Percentiles rank a stretch among this genome's conserved stretches.
Conservation (phyloP, 345 rosid species). For the Bruguiera parviflora region DNA sequence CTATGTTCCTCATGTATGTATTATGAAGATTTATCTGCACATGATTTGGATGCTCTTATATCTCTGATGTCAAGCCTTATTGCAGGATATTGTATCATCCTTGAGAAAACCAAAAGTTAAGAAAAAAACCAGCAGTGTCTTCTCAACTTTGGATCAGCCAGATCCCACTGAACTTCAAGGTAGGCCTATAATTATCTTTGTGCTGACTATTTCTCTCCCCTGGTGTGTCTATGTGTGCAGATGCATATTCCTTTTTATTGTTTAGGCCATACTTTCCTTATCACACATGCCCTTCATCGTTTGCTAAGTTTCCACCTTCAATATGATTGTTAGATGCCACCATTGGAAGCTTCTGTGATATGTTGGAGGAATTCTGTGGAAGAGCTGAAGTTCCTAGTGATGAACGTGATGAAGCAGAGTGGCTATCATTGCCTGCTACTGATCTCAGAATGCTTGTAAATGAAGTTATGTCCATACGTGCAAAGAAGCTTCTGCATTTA, state of each 20-base stretch:
- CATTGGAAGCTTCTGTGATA: conserved; percentile 60
- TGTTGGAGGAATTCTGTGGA: conserved; percentile 74
- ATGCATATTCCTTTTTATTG: background rate
- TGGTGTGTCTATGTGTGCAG: background rate
- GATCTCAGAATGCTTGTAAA: conserved; percentile 74
- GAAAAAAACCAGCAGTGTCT: conserved; percentile 56
- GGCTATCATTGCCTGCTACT: conserved; percentile 61
- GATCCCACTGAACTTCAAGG: conserved; percentile 77
- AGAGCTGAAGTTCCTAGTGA: conserved; percentile 79
- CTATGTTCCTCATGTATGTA: conserved; percentile 47
- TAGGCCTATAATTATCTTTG: conserved; percentile 19
- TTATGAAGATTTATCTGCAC: conserved; percentile 20
- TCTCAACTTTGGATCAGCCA: conserved; percentile 37
- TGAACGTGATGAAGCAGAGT: conserved; percentile 84
- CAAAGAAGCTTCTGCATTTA: conserved; percentile 79
- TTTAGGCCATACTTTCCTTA: conserved; percentile 6
- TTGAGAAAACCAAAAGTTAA: conserved; percentile 63
- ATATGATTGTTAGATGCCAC: conserved; percentile 44
- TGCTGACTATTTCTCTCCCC: conserved; percentile 4
- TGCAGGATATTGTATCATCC: conserved; percentile 65
- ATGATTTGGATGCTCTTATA: conserved; percentile 18
- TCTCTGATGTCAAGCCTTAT: conserved; percentile 20
- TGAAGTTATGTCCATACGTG: conserved; percentile 69
- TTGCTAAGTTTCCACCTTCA: too few species aligned
- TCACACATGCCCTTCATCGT: too few species aligned